Evolutionary conservation across 148 eudicot genomes (phyloP).

Genomic region (Simmondsia chinensis): DNA sequence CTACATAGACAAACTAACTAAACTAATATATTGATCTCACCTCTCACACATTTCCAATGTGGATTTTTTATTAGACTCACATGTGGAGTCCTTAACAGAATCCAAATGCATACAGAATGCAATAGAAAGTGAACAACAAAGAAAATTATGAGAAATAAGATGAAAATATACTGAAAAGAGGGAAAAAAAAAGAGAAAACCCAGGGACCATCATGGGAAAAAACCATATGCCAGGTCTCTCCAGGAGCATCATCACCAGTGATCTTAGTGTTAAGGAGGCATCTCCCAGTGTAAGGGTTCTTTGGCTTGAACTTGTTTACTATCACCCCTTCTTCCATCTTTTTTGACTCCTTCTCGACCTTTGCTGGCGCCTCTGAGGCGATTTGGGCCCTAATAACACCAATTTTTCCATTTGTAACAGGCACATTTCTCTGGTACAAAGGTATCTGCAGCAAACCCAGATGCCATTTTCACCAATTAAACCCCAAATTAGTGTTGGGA

Average conservation of each 20-base stretch:
- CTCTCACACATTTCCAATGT: too few species aligned
- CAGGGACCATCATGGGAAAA: conserved; percentile 73
- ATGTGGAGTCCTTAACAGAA: too few species aligned
- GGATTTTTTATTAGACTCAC: too few species aligned
- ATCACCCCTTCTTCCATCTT: conserved; percentile 87
- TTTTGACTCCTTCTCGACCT: conserved; percentile 72
- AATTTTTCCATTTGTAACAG: conserved; percentile 31
- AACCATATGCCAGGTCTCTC: conserved; percentile 99
- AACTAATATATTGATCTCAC: too few species aligned
- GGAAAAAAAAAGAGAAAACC: neutral
- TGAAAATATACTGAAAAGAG: too few species aligned
- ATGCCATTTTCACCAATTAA: neutral
- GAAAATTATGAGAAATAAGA: too few species aligned
- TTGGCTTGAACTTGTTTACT: conserved; percentile 82
- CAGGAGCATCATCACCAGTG: conserved; percentile 97
- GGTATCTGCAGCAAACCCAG: conserved; percentile 44
- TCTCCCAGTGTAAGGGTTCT: conserved; percentile 74
- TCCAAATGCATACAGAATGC: too few species aligned
- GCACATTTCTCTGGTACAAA: conserved; percentile 50
- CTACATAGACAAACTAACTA: too few species aligned
- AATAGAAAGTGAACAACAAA: too few species aligned
- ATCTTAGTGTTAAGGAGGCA: conserved; percentile 89
- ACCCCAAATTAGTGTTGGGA: too few species aligned
- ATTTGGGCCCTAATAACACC: conserved; percentile 68
- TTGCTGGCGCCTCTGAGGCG: conserved; percentile 62